Evolutionary conservation across 805 yeast genomes (phyloP), one percentile per base, ranked within the genome.

Genomic region (Cyberlindnera veronae): DNA sequence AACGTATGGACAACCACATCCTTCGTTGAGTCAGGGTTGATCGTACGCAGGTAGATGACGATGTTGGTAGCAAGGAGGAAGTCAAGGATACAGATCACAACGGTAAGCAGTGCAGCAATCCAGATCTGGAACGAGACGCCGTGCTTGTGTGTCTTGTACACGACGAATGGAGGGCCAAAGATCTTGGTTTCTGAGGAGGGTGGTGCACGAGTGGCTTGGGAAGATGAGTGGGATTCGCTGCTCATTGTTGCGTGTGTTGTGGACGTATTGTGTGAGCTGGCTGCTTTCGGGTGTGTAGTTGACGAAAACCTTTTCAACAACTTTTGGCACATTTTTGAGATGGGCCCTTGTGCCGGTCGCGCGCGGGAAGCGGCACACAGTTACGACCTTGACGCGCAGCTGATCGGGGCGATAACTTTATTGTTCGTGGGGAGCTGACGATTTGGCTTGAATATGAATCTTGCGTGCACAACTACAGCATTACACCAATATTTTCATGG

Each of bases 21-120:
- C 18, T 30, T 17, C 2, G 35, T 47, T 4, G 48, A 45, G 6
- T 46, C 52, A 14, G 51, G 49, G 14, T 55, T 53, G 27, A 64
- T 45, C 5, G 68, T 63, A 45, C 68, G 58, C 21, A 57, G 46
- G 26, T 63, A 61, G 32, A 66, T 57, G 29, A 64, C 54, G 30
- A 62, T 56, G 36, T 62, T 55, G 6, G 64, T 63, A 11, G 65
- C 66, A 14, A 65, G 48, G 3, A 64, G 42, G 46, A 66, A 62
- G 27, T 61, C 60, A 9, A 57, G 11, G 6, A 50, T 45, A 15
- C 58, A 54, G n/a, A 61, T 38, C 5, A 61, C 9, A 3, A 59
- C 61, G 8, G 59, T 34, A 13, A 55, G 27, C 7, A 51, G 14
- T 14, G 61, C 60, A 8, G 63, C 60, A 8, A 52, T 15, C 16